Evolutionary conservation across 2,329 filamentous ascomycete species (phyloP).

Genomic region (Botryotinia narcissicola): DNA sequence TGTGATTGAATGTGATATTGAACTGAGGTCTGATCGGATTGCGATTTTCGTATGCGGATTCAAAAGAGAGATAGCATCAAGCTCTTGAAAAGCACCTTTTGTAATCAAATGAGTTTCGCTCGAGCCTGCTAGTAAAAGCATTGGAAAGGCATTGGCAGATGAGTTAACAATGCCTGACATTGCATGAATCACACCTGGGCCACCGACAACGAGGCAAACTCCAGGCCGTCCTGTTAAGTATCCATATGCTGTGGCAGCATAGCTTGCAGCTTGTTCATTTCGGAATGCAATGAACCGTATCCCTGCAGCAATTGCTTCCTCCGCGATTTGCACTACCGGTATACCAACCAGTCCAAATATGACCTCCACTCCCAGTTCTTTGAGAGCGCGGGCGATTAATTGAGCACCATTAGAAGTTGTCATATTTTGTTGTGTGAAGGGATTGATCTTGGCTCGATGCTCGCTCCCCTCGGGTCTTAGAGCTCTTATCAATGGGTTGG

Average conservation of each 20-base stretch:
- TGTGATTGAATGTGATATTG: constrained; percentile 47
- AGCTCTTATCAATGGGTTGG: constrained; percentile 4
- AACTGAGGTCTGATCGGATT: constrained; percentile 46
- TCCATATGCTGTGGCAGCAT: constrained; percentile 57
- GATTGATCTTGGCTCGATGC: neutral
- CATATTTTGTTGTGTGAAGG: constrained; percentile 11
- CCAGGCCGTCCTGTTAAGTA: constrained; percentile 56
- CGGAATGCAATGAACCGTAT: constrained; percentile 58
- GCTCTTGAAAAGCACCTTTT: constrained; percentile 56
- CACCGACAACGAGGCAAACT: constrained; percentile 57
- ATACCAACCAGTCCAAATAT: constrained; percentile 38
- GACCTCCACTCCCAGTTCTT: constrained; percentile 34
- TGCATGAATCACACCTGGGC: constrained; percentile 56
- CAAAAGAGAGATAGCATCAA: constrained; percentile 53
- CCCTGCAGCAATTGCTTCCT: constrained; percentile 54
- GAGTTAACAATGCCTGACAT: constrained; percentile 55
- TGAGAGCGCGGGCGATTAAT: constrained; percentile 34
- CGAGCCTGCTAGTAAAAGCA: constrained; percentile 54
- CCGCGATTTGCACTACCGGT: constrained; percentile 53
- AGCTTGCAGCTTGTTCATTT: constrained; percentile 58
- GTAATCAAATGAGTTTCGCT: constrained; percentile 50
- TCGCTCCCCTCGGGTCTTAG: neutral
- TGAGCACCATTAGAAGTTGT: constrained; percentile 26
- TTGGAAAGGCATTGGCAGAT: constrained; percentile 53
- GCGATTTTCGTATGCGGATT: constrained; percentile 53